Percentiles rank a stretch among this genome's conserved stretches.
phyloP scores from a whole-genome alignment of 345 rosid species.

The Salix brachista region DNA sequence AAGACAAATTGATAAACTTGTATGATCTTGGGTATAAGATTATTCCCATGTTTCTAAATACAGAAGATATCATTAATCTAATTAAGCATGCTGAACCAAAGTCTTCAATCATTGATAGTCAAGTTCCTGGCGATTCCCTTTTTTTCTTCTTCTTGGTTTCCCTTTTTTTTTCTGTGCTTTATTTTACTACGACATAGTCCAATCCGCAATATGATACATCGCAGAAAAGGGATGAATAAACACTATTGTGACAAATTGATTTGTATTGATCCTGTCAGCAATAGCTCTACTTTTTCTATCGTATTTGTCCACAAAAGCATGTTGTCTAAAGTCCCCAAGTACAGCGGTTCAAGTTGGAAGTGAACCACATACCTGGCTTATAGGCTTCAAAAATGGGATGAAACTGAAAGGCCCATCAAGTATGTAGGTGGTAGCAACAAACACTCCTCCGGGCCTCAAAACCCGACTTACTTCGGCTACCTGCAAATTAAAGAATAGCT shows the following conservation, averaged over 20 bases:
- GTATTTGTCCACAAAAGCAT: background rate
- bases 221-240: background rate
- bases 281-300: background rate
- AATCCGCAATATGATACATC: background rate
- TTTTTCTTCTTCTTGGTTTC: background rate
- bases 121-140: slow-evolving; percentile 2
- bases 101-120: background rate
- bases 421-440: slow-evolving; percentile 69
- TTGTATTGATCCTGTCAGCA: background rate
- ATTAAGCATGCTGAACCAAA: background rate
- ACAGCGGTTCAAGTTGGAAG: slow-evolving; percentile 11
- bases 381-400: slow-evolving; percentile 44
- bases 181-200: background rate
- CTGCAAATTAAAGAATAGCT: slow-evolving; percentile 25
- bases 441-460: slow-evolving; percentile 80
- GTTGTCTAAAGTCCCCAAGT: background rate
- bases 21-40: background rate
- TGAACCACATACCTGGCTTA: slow-evolving; percentile 47
- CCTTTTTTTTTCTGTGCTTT: background rate
- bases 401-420: slow-evolving; percentile 54
- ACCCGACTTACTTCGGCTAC: slow-evolving; percentile 88
- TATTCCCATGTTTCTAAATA: background rate
- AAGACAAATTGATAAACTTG: background rate
- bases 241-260: background rate
- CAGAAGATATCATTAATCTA: background rate